Conservation (phyloP, 345 rosid species). For the Salix viminalis region DNA sequence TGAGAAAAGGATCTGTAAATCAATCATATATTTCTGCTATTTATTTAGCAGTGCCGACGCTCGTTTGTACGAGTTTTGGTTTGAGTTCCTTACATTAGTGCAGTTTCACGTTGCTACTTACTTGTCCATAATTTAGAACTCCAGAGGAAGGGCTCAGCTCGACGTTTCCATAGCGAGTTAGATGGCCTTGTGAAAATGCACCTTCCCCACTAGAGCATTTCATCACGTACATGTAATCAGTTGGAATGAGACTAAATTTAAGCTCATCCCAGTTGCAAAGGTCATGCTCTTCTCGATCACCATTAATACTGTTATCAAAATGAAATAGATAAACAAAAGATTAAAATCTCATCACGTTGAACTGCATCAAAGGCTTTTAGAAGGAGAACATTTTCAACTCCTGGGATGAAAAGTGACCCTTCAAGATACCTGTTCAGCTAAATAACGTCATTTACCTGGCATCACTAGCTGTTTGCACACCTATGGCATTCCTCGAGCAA, state of each 20-base stretch:
- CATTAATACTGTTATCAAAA: conserved; percentile 2
- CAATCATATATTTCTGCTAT: not conserved
- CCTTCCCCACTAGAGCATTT: conserved; percentile 22
- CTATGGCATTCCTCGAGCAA: too few species aligned
- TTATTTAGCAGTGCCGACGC: not conserved
- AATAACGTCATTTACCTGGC: too few species aligned
- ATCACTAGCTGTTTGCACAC: too few species aligned
- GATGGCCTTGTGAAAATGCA: conserved; percentile 21
- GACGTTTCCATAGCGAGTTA: conserved; percentile 30
- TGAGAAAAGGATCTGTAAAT: not conserved
- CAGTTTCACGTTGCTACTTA: not conserved
- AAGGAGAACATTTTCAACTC: too few species aligned
- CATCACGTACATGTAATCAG: conserved; percentile 47
- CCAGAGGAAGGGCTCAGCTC: conserved; percentile 38
- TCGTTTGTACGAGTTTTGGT: too few species aligned
- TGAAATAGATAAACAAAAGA: not conserved
- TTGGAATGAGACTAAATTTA: conserved; percentile 29
- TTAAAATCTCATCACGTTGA: too few species aligned
- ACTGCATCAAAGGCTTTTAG: too few species aligned
- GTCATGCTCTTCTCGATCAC: conserved; percentile 13
- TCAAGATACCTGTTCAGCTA: too few species aligned
- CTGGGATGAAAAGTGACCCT: too few species aligned
- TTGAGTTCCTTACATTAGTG: not conserved
- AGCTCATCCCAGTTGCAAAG: conserved; percentile 40
- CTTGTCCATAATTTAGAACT: conserved; percentile 53